Conservation (phyloP, 768 basidiomycete species). For the Pisolithus orientalis region DNA sequence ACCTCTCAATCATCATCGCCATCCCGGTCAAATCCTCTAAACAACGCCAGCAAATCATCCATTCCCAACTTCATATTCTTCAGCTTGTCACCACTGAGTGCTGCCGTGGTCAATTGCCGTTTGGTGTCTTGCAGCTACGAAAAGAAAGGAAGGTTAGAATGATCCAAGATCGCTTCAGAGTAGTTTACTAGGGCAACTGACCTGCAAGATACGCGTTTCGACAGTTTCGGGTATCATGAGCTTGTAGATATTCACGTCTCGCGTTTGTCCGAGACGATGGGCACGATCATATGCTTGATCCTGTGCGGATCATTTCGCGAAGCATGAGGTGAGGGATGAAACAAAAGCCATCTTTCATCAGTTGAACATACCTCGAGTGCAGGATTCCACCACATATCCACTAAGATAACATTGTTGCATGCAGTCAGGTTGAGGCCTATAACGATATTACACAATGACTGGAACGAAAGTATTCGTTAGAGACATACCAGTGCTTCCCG, state of each 20-base stretch:
- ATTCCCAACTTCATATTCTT: conserved; percentile 79
- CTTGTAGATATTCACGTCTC: conserved; percentile 84
- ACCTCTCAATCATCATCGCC: conserved; percentile 48
- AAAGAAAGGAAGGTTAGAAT: background rate
- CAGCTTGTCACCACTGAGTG: conserved; percentile 82
- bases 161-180: background rate
- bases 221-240: conserved; percentile 83
- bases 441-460: background rate
- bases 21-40: conserved; percentile 51
- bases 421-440: conserved; percentile 83
- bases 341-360: background rate
- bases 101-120: conserved; percentile 75
- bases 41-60: conserved; percentile 80
- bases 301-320: conserved; percentile 24
- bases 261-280: conserved; percentile 84
- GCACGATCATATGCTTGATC: conserved; percentile 94
- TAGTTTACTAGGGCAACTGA: conserved; percentile 22
- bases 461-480: background rate
- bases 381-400: conserved; percentile 96
- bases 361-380: conserved; percentile 58
- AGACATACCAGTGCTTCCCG: conserved; percentile 78
- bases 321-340: background rate
- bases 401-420: conserved; percentile 90
- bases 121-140: conserved; percentile 85
- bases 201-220: conserved; percentile 78